A percentile compares a stretch with the other conserved stretches of the same genome.
These are phyloP conservation scores for Amauroascus niger DNA, from an alignment of 2,329 filamentous ascomycete species.

Conservation along the genomic window DNA sequence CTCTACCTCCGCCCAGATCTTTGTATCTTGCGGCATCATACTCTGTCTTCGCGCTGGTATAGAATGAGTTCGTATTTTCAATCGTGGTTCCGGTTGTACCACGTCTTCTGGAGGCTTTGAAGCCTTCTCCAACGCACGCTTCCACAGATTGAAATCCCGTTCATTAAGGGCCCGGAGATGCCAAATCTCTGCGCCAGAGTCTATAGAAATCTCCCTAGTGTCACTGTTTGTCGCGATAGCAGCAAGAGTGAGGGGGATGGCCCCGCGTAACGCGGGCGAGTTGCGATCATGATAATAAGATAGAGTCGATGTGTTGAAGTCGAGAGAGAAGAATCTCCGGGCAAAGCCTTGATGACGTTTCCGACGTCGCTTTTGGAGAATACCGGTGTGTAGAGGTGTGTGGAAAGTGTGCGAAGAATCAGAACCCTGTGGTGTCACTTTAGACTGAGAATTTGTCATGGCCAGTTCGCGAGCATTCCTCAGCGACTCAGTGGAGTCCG, in stretches of 20 bases:
- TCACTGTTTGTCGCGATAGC: slow-evolving; percentile 84
- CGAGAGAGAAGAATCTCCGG: slow-evolving; percentile 86
- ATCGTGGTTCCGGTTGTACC: slow-evolving; percentile 24
- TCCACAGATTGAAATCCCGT: slow-evolving; percentile 83
- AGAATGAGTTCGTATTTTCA: slow-evolving; percentile 26
- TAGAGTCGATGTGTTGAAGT: slow-evolving; percentile 85
- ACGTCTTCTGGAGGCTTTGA: slow-evolving; percentile 44
- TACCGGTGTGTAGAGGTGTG: slow-evolving; percentile 65
- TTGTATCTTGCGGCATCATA: slow-evolving; percentile 51
- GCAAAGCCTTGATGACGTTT: slow-evolving; percentile 94
- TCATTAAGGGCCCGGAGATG: slow-evolving; percentile 74
- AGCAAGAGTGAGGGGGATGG: slow-evolving; percentile 82
- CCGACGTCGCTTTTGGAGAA: slow-evolving; percentile 77
- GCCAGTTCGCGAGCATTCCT: slow-evolving; percentile 26
- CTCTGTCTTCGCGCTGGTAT: slow-evolving; percentile 21
- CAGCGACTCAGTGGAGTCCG: slow-evolving; percentile 44
- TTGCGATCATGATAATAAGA: slow-evolving; percentile 95
- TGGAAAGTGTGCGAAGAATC: slow-evolving; percentile 23
- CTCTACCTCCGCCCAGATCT: slow-evolving; percentile 82
- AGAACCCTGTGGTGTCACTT: slow-evolving; percentile 19
- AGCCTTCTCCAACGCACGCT: slow-evolving; percentile 70
- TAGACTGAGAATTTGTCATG: background rate
- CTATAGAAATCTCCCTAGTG: slow-evolving; percentile 84
- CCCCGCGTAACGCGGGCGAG: slow-evolving; percentile 81
- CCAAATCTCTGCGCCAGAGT: slow-evolving; percentile 96